Conservation (phyloP, 768 basidiomycete genomes). For the Gyrodon lividus region DNA sequence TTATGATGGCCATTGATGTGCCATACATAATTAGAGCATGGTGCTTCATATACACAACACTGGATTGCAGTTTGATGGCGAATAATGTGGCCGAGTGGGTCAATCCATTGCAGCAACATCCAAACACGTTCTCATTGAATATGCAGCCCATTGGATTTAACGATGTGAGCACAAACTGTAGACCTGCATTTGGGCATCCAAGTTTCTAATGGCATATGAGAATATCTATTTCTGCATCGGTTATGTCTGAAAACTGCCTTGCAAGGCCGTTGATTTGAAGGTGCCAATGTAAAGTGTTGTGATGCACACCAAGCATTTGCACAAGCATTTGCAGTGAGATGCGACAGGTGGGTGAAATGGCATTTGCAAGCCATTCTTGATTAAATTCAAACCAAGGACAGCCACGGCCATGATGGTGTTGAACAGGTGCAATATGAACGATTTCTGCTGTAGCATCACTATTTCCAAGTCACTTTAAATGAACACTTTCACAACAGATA, state of each 20-base stretch:
- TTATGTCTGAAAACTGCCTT: constrained; percentile 11
- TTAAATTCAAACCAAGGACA: not conserved
- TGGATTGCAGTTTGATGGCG: not conserved
- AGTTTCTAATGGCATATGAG: constrained; percentile 15
- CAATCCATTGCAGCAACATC: constrained; percentile 5
- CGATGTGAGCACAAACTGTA: constrained; percentile 16
- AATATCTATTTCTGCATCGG: constrained; percentile 18
- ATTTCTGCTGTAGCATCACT: not conserved
- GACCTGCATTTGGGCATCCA: constrained; percentile 13
- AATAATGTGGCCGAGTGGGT: constrained; percentile 3
- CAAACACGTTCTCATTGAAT: constrained; percentile 14
- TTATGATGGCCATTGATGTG: constrained; percentile 29
- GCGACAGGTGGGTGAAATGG: not conserved
- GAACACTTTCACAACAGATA: constrained; percentile 1
- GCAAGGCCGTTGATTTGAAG: constrained; percentile 9
- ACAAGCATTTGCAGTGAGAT: constrained; percentile 4
- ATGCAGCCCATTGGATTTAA: constrained; percentile 11
- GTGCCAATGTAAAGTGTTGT: constrained; percentile 12
- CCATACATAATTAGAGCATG: constrained; percentile 20
- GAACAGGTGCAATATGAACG: not conserved
- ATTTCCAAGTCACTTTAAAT: not conserved
- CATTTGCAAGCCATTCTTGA: not conserved
- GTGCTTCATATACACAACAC: constrained; percentile 1
- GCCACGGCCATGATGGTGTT: not conserved
- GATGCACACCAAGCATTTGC: constrained; percentile 10